A percentile compares a stretch with the other conserved stretches of the same genome.
Evolutionary conservation across 1,284 basidiomycete species (phyloP).

Genomic region (Malassezia restricta): DNA sequence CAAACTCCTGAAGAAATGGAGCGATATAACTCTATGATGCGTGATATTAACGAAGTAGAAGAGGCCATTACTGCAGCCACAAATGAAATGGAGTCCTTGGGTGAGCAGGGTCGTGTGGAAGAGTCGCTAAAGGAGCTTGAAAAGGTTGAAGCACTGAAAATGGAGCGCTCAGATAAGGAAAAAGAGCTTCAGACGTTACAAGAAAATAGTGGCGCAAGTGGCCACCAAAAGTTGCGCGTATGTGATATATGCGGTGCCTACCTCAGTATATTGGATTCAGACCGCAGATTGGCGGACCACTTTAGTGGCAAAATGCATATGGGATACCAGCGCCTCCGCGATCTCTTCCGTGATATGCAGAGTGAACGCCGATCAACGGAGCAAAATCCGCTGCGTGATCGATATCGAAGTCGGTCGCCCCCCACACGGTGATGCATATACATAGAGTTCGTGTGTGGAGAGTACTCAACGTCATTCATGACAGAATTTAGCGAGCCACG

Average conservation of each 20-base stretch:
- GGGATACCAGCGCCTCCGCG: conserved; percentile 91
- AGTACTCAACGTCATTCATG: neutral
- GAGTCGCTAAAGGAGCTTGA: conserved; percentile 95
- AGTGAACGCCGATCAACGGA: conserved; percentile 13
- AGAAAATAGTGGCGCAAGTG: conserved; percentile 93
- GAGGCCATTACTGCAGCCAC: conserved; percentile 94
- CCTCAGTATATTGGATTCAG: conserved; percentile 90
- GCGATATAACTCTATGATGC: conserved; percentile 95
- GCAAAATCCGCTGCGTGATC: conserved; percentile 1
- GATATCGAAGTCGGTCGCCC: conserved; percentile 16
- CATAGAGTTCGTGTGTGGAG: neutral
- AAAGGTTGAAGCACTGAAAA: conserved; percentile 93
- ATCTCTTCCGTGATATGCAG: conserved; percentile 66
- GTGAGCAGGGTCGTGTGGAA: conserved; percentile 95
- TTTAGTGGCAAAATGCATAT: conserved; percentile 99
- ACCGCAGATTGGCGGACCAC: conserved; percentile 95
- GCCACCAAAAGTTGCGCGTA: conserved; percentile 95
- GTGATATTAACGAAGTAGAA: conserved; percentile 98
- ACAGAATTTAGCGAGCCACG: neutral
- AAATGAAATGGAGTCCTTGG: conserved; percentile 89
- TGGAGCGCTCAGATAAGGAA: conserved; percentile 91
- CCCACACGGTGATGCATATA: neutral
- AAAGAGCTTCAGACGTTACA: conserved; percentile 89
- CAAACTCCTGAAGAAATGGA: conserved; percentile 99
- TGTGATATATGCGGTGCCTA: conserved; percentile 99